phyloP scores from a whole-genome alignment of 257 asterid species.

The Buddleja alternifolia region DNA sequence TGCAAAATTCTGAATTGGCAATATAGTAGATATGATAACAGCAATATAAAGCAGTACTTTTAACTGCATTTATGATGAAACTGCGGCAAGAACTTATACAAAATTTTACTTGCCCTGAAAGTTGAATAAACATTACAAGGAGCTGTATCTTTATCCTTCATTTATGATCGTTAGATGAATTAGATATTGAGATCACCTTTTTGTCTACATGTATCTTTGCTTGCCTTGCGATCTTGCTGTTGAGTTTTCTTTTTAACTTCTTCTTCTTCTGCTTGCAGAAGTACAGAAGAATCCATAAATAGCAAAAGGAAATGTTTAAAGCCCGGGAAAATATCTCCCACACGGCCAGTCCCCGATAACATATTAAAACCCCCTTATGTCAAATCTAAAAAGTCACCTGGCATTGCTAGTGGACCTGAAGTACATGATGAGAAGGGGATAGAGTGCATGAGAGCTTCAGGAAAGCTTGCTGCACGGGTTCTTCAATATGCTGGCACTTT shows the following conservation, averaged over 20 bases:
- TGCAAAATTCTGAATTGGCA: neutral
- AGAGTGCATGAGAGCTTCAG: slow-evolving; percentile 95
- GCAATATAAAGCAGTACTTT: neutral
- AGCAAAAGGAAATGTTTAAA: slow-evolving; percentile 58
- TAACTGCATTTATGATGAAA: neutral
- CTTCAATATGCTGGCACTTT: slow-evolving; percentile 94
- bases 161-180: neutral
- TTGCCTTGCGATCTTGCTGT: slow-evolving; percentile 9
- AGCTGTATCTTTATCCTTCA: neutral
- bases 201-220: neutral
- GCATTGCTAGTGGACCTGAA: slow-evolving; percentile 67
- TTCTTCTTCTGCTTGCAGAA: slow-evolving; percentile 45
- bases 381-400: slow-evolving; percentile 75
- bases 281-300: slow-evolving; percentile 48
- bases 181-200: neutral
- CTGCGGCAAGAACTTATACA: neutral
- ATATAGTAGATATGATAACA: neutral
- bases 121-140: neutral
- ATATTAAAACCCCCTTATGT: slow-evolving; percentile 86
- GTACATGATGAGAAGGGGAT: slow-evolving; percentile 85
- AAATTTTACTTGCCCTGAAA: neutral
- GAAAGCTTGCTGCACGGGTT: slow-evolving; percentile 94
- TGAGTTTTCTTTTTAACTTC: slow-evolving; percentile 10
- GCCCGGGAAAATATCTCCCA: slow-evolving; percentile 88
- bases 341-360: slow-evolving; percentile 77